These are phyloP conservation scores for Penicillium sp. DNA, from an alignment of 2,329 filamentous ascomycete genomes.

Conservation along the genomic window DNA sequence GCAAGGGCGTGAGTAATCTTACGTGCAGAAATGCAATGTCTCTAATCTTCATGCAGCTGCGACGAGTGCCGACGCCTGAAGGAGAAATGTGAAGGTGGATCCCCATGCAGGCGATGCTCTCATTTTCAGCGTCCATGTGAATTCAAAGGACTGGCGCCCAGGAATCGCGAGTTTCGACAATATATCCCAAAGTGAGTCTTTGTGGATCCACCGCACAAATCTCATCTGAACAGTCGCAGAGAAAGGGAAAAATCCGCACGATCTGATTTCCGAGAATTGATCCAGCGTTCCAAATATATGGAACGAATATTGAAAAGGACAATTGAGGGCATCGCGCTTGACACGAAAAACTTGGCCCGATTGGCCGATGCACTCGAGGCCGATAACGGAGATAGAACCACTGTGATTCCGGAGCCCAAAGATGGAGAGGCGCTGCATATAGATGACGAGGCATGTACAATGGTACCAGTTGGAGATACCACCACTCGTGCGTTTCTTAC, in stretches of 20 bases:
- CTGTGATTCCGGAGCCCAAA: slow-evolving; percentile 7
- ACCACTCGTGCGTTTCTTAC: slow-evolving; percentile 11
- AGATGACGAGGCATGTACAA: slow-evolving; percentile 19
- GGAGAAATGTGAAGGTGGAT: slow-evolving; percentile 18
- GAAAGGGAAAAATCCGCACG: slow-evolving; percentile 4
- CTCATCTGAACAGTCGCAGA: slow-evolving; percentile 3
- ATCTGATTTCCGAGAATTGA: slow-evolving; percentile 16
- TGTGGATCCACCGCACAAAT: background rate
- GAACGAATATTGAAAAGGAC: slow-evolving; percentile 19
- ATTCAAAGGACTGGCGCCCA: slow-evolving; percentile 5
- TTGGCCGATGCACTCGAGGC: slow-evolving; percentile 14
- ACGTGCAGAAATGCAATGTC: too few relatives aligned
- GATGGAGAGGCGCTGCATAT: slow-evolving; percentile 12
- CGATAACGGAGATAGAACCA: slow-evolving; percentile 2
- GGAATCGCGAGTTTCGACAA: slow-evolving; percentile 6
- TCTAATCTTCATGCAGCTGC: slow-evolving; percentile 5
- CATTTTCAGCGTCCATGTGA: slow-evolving; percentile 17
- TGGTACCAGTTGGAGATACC: slow-evolving; percentile 16
- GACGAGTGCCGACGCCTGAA: slow-evolving; percentile 15
- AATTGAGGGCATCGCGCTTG: slow-evolving; percentile 13
- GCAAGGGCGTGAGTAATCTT: slow-evolving; percentile 9
- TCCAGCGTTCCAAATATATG: slow-evolving; percentile 18
- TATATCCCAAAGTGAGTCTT: slow-evolving; percentile 9
- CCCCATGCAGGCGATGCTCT: slow-evolving; percentile 15
- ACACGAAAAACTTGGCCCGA: slow-evolving; percentile 15